Base-by-base conservation (phyloP, 108 stramenopile genomes). In the Nitzschia sp. region DNA sequence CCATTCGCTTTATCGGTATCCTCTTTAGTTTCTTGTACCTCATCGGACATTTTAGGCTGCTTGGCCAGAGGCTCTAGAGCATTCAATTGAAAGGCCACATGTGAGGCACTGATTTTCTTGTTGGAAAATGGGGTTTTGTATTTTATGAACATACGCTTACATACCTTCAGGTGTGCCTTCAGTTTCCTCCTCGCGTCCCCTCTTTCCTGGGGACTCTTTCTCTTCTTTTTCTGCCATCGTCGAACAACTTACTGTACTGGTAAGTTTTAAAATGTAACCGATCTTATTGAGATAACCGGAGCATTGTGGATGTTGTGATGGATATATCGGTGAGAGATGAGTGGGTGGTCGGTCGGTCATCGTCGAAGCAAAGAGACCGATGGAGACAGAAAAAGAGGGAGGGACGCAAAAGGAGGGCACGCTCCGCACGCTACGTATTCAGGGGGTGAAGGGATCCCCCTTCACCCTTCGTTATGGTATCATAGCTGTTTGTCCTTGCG, bases 161-260 rank as follows among this genome's bases (percentile, higher is more conserved):
- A 6, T 42, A 63, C 64, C 55, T 48, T 73, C 54, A 33, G 72
- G 29, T 21, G 34, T 28, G 46, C 55, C 54, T 23, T 62, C 70
- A 23, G 42, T 31, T 29, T 66, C 73, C 5, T 74, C 73, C 4
- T 46, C 24, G 34, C 64, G 66, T 17, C 49, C 61, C 66, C 73
- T 59, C 33, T 74, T 74, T 27, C n/a, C 64, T 24, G 47, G 25
- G 36, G 18, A 55, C 8, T 15, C 35, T 23, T 23, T 32, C 32
- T 35, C 48, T 25, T 45, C 73, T 1, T 32, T 24, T 28, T 35
- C 66, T 21, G 51, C n/a, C 66, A 65, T 65, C n/a, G n/a, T 54
- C 21, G n/a, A 24, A 8, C 8, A 54, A 54, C 6, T 15, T 54
- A 19, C 6, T 54, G 53, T n/a, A n/a, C n/a, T n/a, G n/a, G n/a